Conservation (phyloP, 257 asterid species). For the Coffea eugenioides region DNA sequence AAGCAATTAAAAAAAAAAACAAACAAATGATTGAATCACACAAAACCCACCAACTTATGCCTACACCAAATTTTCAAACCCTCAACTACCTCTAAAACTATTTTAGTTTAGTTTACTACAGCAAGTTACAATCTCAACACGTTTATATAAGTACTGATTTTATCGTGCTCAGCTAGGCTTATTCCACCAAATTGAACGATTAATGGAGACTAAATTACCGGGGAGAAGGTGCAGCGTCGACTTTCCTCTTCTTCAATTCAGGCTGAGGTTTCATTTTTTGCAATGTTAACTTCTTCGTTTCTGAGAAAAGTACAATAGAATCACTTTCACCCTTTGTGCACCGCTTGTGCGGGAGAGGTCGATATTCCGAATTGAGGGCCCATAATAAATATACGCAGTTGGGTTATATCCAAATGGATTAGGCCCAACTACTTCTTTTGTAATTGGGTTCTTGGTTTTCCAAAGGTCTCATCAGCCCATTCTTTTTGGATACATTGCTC, state of each 20-base stretch:
- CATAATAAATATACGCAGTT: no score
- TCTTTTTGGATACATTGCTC: no score
- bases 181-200: not conserved
- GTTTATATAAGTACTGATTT: not conserved
- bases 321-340: no score
- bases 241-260: constrained; percentile 47
- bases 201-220: constrained; percentile 30
- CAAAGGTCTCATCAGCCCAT: no score
- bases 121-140: not conserved
- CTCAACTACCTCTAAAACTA: not conserved
- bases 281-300: no score
- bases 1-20: not conserved
- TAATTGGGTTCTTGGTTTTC: no score
- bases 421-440: no score
- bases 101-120: not conserved
- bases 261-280: constrained; percentile 15
- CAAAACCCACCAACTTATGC: not conserved
- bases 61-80: not conserved
- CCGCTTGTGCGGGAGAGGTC: no score
- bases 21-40: not conserved
- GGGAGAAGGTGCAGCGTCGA: constrained; percentile 25
- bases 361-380: not conserved
- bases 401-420: no score
- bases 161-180: not conserved
- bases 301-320: no score